phyloP scores from a whole-genome alignment of 192 early-diverging fungal genomes.

The Backusella sp. region DNA sequence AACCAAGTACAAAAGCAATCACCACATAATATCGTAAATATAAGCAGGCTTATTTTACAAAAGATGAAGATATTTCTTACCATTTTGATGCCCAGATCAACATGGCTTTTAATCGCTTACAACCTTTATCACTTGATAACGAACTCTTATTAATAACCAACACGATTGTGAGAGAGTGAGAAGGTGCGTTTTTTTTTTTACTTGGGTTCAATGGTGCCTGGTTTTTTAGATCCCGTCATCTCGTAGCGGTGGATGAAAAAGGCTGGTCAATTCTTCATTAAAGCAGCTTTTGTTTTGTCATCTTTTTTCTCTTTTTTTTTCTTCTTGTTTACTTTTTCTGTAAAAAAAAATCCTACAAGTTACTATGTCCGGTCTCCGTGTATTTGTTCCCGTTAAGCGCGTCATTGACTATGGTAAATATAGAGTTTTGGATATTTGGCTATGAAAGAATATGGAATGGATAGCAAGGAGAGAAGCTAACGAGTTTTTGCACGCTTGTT shows the following conservation, averaged over 20 bases:
- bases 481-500: neutral
- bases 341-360: neutral
- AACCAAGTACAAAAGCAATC: too few species aligned
- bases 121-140: neutral
- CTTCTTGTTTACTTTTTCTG: neutral
- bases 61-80: too few species aligned
- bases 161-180: neutral
- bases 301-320: neutral
- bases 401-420: constrained; percentile 87
- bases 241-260: neutral
- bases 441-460: neutral
- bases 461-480: neutral
- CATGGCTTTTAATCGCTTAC: too few species aligned
- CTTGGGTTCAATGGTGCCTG: neutral
- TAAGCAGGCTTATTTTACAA: too few species aligned
- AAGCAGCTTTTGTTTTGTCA: neutral
- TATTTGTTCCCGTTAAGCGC: constrained; percentile 93
- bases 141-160: neutral
- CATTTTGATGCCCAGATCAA: too few species aligned
- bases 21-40: too few species aligned
- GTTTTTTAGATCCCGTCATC: neutral
- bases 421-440: neutral
- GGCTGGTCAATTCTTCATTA: neutral
- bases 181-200: neutral
- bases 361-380: constrained; percentile 52